Evolutionary conservation across 2,329 filamentous ascomycete species (phyloP).

Genomic region (Nemania sp.): DNA sequence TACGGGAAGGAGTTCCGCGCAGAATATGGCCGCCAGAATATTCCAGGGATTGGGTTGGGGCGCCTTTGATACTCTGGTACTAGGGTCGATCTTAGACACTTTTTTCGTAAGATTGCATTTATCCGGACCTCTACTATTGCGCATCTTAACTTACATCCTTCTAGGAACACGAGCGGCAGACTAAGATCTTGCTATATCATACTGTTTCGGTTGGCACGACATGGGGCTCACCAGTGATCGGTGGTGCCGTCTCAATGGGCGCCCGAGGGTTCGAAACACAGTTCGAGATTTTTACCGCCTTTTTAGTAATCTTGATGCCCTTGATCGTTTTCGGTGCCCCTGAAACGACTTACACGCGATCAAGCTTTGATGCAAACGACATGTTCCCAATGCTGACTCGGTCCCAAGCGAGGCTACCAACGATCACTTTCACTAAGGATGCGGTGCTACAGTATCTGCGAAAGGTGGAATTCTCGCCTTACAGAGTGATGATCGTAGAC

Average conservation of each 20-base stretch:
- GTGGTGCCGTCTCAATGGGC: slow-evolving; percentile 61
- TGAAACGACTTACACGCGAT: slow-evolving; percentile 65
- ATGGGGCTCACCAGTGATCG: slow-evolving; percentile 67
- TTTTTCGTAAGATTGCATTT: slow-evolving; percentile 60
- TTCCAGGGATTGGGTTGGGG: slow-evolving; percentile 71
- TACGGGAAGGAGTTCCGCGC: slow-evolving; percentile 55
- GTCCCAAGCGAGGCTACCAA: slow-evolving; percentile 43
- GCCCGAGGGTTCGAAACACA: slow-evolving; percentile 59
- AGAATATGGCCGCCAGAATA: slow-evolving; percentile 64
- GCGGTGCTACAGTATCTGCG: slow-evolving; percentile 54
- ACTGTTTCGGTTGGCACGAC: slow-evolving; percentile 60
- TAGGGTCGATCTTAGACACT: slow-evolving; percentile 66
- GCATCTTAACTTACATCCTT: slow-evolving; percentile 35
- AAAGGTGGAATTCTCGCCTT: slow-evolving; percentile 56
- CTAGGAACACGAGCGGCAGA: slow-evolving; percentile 65
- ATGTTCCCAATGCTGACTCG: slow-evolving; percentile 27
- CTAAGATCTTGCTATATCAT: slow-evolving; percentile 60
- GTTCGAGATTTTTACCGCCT: slow-evolving; percentile 64
- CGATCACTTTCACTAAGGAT: slow-evolving; percentile 50
- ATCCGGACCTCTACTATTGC: slow-evolving; percentile 44
- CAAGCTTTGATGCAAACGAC: slow-evolving; percentile 44
- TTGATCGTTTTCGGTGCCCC: slow-evolving; percentile 62
- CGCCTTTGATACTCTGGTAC: slow-evolving; percentile 66
- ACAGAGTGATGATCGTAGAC: slow-evolving; percentile 49
- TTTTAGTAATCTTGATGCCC: slow-evolving; percentile 61